Evolutionary conservation across 2,329 filamentous ascomycete species (phyloP), one percentile per base, ranked within the genome.

Genomic region (Anthostomella pinea): DNA sequence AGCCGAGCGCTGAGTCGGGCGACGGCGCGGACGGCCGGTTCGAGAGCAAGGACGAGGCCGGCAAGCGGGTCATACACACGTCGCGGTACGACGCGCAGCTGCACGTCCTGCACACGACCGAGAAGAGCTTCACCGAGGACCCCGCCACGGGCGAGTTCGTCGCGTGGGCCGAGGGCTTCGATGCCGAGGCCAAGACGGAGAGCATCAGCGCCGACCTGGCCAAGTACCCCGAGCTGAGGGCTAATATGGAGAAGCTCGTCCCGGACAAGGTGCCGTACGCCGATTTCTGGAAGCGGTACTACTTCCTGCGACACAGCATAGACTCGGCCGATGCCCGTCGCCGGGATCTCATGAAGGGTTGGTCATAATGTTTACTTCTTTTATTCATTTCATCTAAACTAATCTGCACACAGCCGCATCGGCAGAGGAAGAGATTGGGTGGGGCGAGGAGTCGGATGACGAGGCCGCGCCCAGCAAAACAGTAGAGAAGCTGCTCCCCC

Each of bases 211-310:
- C 69, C 42, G 89, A 98, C 62, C 62, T 98, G 49, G 82, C 90
- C 49, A 87, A 85, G 59, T 95, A 95, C 56, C 79, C 83, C 8
- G 91, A 97, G 64, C 68, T 98, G 52, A 75, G 90, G 51, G 66
- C 75, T 17, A 89, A 89, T 0, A 97, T 98, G 91, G 93, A 96
- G 74, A 89, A 85, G 67, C 69, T 95, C 37, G 93, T 98, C n/a
- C 93, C 93, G 2, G 89, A 90, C 63, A 78, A 80, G 51, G 87
- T 96, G n/a, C 77, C 90, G 21, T 98, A 98, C 56, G 75, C 72
- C 34, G 78, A 85, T 34, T 98, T 98, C 61, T 98, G 93, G 91
- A 85, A 78, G 59, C 77, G 93, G 38, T 98, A 98, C 65, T 97
- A 97, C 62, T 98, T 95, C 69, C 68, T 97, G 46, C 77, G 91